Evolutionary conservation across 75 land plant species (phyloP), one percentile per base, ranked within the genome.

Genomic region (Selaginella moellendorffii): DNA sequence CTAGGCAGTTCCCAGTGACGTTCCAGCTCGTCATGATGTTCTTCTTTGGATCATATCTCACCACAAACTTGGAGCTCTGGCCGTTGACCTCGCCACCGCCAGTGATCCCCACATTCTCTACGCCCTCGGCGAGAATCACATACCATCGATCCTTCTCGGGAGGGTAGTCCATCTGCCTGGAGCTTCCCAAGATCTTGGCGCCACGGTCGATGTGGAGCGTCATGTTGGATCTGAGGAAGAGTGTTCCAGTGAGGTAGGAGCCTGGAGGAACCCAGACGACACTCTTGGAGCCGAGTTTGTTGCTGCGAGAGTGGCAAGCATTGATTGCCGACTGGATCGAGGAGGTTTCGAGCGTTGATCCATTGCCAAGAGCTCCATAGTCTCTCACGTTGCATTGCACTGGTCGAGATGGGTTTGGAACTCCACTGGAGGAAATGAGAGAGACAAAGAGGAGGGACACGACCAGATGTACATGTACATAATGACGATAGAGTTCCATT

Each of bases 21-120:
- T 91, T 91, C 97, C 97, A 91, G 71, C 97, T 91, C 63, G 80
- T 81, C 97, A 91, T 91, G 54, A 87, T 84, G 63, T 91, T 91
- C 83, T 91, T 91, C 75, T 68, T 75, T 65, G 28, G 46, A 54
- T 78, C 75, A 26, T 52, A 69, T 53, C 69, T 64, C 54, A 63
- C 70, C 63, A 91, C 97, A 61, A 88, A 91, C 65, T 68, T 69
- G 53, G 24, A 68, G 12, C 82, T 78, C 67, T 85, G 93, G 0
- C 97, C 97, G 29, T 85, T 67, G 51, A 91, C 70, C 31, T 29
- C 69, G 2, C 97, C 14, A 36, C 14, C 14, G 2, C 97, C 92
- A 0, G 81, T 85, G 31, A 91, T 77, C 54, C 88, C 95, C 31
- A 83, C 93, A 22, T 81, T 76, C n/a, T 54, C 52, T 24, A 75